Evolutionary conservation across 441 rosid species (phyloP).

Genomic region (Macaranga tanarius): DNA sequence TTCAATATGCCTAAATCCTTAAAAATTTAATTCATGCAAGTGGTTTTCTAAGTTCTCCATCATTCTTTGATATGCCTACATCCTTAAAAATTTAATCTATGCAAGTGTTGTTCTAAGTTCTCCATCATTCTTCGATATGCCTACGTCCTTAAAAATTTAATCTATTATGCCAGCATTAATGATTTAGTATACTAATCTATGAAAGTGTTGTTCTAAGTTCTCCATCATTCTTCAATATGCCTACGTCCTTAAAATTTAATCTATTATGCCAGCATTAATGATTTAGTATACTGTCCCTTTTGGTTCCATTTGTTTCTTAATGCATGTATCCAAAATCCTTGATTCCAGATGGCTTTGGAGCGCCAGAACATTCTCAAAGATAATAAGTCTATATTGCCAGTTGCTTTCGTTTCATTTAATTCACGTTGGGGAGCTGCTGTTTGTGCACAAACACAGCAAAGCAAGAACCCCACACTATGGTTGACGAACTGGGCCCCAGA

Average conservation of each 20-base stretch:
- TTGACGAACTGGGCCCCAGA: conserved; percentile 93
- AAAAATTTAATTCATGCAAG: too few relatives aligned
- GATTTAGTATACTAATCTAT: too few relatives aligned
- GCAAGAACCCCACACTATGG: conserved; percentile 89
- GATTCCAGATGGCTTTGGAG: conserved; percentile 67
- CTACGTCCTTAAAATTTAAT: not conserved
- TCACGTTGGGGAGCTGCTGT: conserved; percentile 97
- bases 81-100: too few relatives aligned
- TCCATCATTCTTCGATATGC: not conserved
- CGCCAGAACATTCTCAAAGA: conserved; percentile 70
- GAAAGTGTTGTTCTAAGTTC: not conserved
- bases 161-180: too few relatives aligned
- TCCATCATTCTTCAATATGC: not conserved
- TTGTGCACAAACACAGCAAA: conserved; percentile 95
- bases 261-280: not conserved
- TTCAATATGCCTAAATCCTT: too few relatives aligned
- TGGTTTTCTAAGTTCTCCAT: not conserved
- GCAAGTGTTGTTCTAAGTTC: not conserved
- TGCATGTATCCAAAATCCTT: conserved; percentile 4
- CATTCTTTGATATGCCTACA: too few relatives aligned
- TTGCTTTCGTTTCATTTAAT: conserved; percentile 83
- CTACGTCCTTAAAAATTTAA: too few relatives aligned
- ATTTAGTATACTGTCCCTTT: not conserved
- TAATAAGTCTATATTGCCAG: conserved; percentile 67
- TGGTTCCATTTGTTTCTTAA: not conserved